phyloP scores from a whole-genome alignment of 2,329 filamentous ascomycete species.

The Metarhizium rileyi region DNA sequence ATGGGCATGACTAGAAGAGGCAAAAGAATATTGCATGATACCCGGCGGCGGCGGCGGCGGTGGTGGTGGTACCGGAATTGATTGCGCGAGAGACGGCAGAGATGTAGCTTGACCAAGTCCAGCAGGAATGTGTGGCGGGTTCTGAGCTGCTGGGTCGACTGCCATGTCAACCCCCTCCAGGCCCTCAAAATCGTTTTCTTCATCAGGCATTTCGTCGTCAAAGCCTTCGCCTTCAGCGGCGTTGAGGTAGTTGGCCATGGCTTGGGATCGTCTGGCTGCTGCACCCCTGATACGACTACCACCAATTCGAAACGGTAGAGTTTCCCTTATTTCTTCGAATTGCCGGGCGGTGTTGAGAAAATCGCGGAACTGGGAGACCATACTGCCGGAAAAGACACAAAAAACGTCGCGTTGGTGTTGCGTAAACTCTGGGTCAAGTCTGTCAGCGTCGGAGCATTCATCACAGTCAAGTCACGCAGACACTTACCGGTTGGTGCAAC shows the following conservation, averaged over 20 bases:
- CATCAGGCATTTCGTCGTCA: conserved; percentile 34
- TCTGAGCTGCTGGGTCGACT: conserved; percentile 22
- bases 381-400: conserved; percentile 89
- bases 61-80: conserved; percentile 20
- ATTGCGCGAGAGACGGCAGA: conserved; percentile 10
- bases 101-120: conserved; percentile 4
- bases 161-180: conserved; percentile 30
- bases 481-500: conserved; percentile 63
- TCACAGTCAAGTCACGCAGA: not conserved
- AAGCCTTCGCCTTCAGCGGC: conserved; percentile 23
- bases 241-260: conserved; percentile 12
- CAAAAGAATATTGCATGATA: conserved; percentile 15
- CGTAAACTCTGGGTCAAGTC: conserved; percentile 63
- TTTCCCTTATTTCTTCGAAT: conserved; percentile 35
- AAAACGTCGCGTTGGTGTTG: conserved; percentile 92
- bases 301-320: conserved; percentile 11
- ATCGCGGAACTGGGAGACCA: conserved; percentile 66
- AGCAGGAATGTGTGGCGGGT: conserved; percentile 9
- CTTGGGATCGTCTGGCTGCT: conserved; percentile 9
- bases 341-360: conserved; percentile 56
- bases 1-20: conserved; percentile 11
- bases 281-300: conserved; percentile 8
- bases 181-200: conserved; percentile 35
- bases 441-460: not conserved
- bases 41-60: conserved; percentile 17